phyloP scores from a whole-genome alignment of 2,329 filamentous ascomycete species.

The Fusarium equiseti region DNA sequence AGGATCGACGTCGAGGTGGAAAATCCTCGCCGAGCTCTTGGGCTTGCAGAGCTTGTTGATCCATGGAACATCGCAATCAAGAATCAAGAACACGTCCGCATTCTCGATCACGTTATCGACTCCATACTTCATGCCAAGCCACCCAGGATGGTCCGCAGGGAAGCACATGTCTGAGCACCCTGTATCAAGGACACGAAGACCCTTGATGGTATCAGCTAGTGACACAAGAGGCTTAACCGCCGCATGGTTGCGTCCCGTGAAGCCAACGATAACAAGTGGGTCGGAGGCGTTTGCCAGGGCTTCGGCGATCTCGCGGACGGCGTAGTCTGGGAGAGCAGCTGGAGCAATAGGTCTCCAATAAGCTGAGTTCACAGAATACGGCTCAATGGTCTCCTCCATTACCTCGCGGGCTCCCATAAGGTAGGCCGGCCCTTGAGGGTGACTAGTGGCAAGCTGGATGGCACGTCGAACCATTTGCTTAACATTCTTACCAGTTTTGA shows the following conservation, averaged over 20 bases:
- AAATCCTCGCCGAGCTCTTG: neutral
- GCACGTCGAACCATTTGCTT: conserved; percentile 28
- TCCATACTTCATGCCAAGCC: conserved; percentile 27
- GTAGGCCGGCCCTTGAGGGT: conserved; percentile 46
- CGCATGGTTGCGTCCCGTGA: conserved; percentile 9
- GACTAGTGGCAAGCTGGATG: conserved; percentile 42
- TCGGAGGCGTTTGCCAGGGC: neutral
- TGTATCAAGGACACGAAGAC: conserved; percentile 20
- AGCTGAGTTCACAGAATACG: conserved; percentile 4
- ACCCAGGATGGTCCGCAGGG: conserved; percentile 24
- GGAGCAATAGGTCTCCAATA: conserved; percentile 14
- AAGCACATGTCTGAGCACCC: conserved; percentile 32
- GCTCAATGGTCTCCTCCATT: conserved; percentile 40
- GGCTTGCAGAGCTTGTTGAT: conserved; percentile 22
- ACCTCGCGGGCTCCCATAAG: conserved; percentile 46
- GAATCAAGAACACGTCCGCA: conserved; percentile 20
- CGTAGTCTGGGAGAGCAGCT: neutral
- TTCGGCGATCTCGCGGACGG: conserved; percentile 10
- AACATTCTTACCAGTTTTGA: conserved; percentile 15
- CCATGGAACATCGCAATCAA: conserved; percentile 36
- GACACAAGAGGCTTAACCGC: conserved; percentile 16
- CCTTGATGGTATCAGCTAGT: conserved; percentile 9
- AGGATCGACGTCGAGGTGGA: conserved; percentile 29
- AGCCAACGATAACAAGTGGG: conserved; percentile 28
- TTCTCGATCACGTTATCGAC: conserved; percentile 9